phyloP scores from a whole-genome alignment of 164 flowering plant species.

The Pachysandra terminalis region DNA sequence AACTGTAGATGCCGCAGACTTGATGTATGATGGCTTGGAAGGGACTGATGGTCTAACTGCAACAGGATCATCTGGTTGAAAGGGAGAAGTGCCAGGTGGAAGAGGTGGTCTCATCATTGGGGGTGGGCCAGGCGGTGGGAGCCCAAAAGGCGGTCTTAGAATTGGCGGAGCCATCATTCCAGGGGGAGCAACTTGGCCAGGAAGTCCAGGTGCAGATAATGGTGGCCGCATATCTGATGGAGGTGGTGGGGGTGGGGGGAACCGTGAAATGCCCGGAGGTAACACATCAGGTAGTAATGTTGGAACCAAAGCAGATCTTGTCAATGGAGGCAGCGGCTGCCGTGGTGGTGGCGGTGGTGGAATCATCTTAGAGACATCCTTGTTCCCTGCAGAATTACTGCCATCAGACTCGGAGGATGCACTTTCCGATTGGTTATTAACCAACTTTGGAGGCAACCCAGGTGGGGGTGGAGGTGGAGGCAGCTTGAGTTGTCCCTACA shows the following conservation, averaged over 20 bases:
- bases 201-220: conserved; percentile 48
- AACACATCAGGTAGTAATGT: conserved; percentile 62
- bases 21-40: conserved; percentile 88
- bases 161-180: conserved; percentile 62
- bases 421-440: conserved; percentile 40
- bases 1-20: conserved; percentile 97
- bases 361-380: conserved; percentile 47
- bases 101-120: conserved; percentile 87
- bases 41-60: conserved; percentile 38
- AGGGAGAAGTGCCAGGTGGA: conserved; percentile 74
- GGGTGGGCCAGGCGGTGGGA: conserved; percentile 70
- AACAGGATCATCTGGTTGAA: conserved; percentile 39
- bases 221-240: conserved; percentile 65
- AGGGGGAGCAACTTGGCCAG: conserved; percentile 48
- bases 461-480: conserved; percentile 84
- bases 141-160: conserved; percentile 76
- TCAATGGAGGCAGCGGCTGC: conserved; percentile 39
- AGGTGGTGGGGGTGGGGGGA: conserved; percentile 85
- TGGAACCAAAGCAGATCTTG: conserved; percentile 44
- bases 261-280: conserved; percentile 80
- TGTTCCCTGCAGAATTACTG: conserved; percentile 27
- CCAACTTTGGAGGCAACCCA: conserved; percentile 43
- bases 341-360: conserved; percentile 78
- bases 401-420: conserved; percentile 37
- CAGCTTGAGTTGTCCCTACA: conserved; percentile 43